Base-by-base conservation (phyloP, 805 yeast species). In the Cyberlindnera galapagoensis region DNA sequence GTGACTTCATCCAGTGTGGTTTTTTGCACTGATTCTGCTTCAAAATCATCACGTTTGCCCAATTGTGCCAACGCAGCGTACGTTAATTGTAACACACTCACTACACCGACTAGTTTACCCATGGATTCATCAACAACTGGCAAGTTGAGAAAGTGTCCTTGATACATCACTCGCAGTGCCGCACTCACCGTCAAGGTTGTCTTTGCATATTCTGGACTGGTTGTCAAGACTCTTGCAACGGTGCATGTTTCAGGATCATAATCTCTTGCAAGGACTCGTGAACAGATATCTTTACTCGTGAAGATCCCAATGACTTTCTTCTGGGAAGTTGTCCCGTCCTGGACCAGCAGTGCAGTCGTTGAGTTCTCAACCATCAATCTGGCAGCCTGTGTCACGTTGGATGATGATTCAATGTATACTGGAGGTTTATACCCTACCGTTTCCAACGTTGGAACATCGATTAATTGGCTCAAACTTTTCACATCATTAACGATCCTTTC, bases 161-260 rank as follows among this genome's bases (percentile, higher is more conserved):
- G 66, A 38, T 60, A 67, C 73, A 67, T 67, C 34, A 64, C 42
- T 38, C 69, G 52, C 33, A 67, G 43, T 6, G 71, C 72, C 5
- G 60, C 56, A 34, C 64, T 62, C n/a, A 67, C 60, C 3, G 59
- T 60, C 39, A 61, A 44, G 9, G 50, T 38, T 20, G 55, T 59
- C 18, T 50, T 56, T 1, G 71, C 72, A 54, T 61, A 65, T 31
- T 64, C 65, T 0, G 73, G 73, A 31, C 61, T 62, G 4, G 69
- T 59, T 0, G 72, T 67, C 57, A 67, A 58, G 2, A 65, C 63
- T 26, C 70, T 47, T 3, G 63, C 63, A 17, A 67, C 61, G 6
- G 60, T 60, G 9, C 65, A 59, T 4, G 49, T 45, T 10, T 35
- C 38, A 1, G 69, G 60, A 42, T 66, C 61, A 21, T 58, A 46